Percentiles rank a stretch among this genome's conserved stretches.
These are phyloP conservation scores for Symbiodinium pilosum DNA, from an alignment of 73 alveolate species.

Conservation along the genomic window DNA sequence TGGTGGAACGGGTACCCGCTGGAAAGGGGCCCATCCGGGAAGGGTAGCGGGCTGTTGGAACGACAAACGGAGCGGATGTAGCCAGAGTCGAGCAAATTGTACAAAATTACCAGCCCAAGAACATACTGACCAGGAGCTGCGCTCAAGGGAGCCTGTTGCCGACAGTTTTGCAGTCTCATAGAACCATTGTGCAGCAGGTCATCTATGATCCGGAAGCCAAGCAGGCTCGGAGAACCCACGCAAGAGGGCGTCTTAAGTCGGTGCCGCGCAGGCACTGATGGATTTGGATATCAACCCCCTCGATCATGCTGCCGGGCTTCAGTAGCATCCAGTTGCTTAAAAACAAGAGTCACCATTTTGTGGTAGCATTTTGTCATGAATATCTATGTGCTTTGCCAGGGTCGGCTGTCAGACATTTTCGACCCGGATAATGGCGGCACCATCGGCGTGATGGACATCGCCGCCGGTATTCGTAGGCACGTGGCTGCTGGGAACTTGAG, in stretches of 20 bases:
- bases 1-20: too few species aligned
- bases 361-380: too few species aligned
- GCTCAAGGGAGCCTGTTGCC: too few species aligned
- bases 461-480: slow-evolving; percentile 54
- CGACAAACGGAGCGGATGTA: background rate
- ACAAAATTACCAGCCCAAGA: background rate
- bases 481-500: too few species aligned
- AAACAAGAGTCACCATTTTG: too few species aligned
- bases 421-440: slow-evolving; percentile 82
- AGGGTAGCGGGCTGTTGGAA: too few species aligned
- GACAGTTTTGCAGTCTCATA: too few species aligned
- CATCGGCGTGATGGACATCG: slow-evolving; percentile 70
- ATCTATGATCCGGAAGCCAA: slow-evolving; percentile 34
- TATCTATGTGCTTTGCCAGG: too few species aligned
- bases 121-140: too few species aligned
- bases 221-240: background rate
- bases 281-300: slow-evolving; percentile 59
- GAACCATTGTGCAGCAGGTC: slow-evolving; percentile 48
- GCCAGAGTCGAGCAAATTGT: background rate
- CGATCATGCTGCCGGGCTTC: slow-evolving; percentile 10
- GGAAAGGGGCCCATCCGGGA: too few species aligned
- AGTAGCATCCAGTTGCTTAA: too few species aligned
- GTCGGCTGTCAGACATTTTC: slow-evolving; percentile 46
- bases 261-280: slow-evolving; percentile 22
- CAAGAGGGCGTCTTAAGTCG: background rate